These are phyloP conservation scores for Taxawa tesnikishii DNA, from an alignment of 2,329 filamentous ascomycete genomes.

Conservation along the genomic window DNA sequence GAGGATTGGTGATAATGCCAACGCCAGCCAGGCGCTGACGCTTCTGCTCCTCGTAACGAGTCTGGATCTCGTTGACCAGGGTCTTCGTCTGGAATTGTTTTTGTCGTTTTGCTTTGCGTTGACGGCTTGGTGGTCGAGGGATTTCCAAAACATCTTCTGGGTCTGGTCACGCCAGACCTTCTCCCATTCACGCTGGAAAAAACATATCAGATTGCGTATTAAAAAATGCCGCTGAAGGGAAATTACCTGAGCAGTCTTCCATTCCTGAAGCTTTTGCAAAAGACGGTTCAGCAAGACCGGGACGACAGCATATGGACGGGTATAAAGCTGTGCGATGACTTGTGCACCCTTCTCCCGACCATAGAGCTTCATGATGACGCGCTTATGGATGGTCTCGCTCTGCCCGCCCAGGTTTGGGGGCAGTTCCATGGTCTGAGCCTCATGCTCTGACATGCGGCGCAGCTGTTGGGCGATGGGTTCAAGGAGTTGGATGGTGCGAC, in stretches of 20 bases:
- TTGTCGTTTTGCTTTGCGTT: conserved; percentile 83
- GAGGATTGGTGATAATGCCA: conserved; percentile 27
- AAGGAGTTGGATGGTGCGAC: conserved; percentile 88
- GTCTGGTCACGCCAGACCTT: conserved; percentile 98
- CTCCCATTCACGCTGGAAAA: conserved; percentile 98
- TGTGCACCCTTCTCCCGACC: conserved; percentile 70
- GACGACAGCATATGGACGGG: conserved; percentile 71
- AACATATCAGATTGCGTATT: too few relatives aligned
- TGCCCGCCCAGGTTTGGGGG: conserved; percentile 78
- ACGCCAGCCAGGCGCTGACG: conserved; percentile 43
- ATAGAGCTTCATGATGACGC: conserved; percentile 96
- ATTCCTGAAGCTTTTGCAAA: conserved; percentile 95
- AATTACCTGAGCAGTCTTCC: conserved; percentile 91
- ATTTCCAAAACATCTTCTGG: conserved; percentile 88
- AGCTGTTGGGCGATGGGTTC: conserved; percentile 91
- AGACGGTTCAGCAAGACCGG: conserved; percentile 78
- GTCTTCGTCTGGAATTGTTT: conserved; percentile 81
- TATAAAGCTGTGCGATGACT: conserved; percentile 79
- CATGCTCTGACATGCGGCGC: conserved; percentile 57
- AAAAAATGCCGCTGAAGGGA: too few relatives aligned
- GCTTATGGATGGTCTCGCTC: conserved; percentile 92
- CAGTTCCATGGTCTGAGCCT: conserved; percentile 65
- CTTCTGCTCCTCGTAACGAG: conserved; percentile 82
- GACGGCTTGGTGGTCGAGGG: conserved; percentile 91
- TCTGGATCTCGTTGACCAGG: conserved; percentile 80